Conservation (phyloP, 108 stramenopile species). For the Parietichytrium sp. region DNA sequence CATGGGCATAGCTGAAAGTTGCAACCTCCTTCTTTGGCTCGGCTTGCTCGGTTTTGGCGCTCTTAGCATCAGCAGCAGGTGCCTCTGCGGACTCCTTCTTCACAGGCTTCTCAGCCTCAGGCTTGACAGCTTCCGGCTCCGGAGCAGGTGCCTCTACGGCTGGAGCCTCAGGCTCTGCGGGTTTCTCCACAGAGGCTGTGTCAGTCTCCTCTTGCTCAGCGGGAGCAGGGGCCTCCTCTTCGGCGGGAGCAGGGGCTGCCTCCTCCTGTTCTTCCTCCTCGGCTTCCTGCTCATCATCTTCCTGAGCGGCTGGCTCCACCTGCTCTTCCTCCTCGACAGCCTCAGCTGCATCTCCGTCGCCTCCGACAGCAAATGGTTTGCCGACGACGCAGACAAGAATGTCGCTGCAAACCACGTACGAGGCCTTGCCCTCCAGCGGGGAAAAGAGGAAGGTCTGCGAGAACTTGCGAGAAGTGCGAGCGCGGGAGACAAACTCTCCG, state of each 20-base stretch:
- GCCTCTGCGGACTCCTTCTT: too few species aligned
- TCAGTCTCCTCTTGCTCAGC: background rate
- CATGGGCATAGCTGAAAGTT: too few species aligned
- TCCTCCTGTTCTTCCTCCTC: background rate
- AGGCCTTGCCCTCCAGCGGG: background rate
- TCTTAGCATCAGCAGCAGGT: too few species aligned
- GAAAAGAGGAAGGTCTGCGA: too few species aligned
- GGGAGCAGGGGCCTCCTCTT: background rate
- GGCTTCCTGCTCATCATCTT: background rate
- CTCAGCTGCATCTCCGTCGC: background rate
- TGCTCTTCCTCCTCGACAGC: background rate
- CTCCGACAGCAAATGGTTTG: background rate
- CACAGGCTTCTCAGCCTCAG: background rate
- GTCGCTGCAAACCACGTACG: background rate
- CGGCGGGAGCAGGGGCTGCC: background rate
- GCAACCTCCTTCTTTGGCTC: too few species aligned
- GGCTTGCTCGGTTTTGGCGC: too few species aligned
- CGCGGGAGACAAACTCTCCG: background rate
- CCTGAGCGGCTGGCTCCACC: background rate
- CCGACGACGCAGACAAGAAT: background rate
- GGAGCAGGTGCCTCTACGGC: background rate
- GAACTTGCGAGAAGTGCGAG: background rate
- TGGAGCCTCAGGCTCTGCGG: background rate
- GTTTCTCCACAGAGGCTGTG: background rate
- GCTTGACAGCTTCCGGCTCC: slow-evolving; percentile 9